Evolutionary conservation across 495 filamentous ascomycete species (phyloP).

Genomic region (Aspergillus kassunensis): DNA sequence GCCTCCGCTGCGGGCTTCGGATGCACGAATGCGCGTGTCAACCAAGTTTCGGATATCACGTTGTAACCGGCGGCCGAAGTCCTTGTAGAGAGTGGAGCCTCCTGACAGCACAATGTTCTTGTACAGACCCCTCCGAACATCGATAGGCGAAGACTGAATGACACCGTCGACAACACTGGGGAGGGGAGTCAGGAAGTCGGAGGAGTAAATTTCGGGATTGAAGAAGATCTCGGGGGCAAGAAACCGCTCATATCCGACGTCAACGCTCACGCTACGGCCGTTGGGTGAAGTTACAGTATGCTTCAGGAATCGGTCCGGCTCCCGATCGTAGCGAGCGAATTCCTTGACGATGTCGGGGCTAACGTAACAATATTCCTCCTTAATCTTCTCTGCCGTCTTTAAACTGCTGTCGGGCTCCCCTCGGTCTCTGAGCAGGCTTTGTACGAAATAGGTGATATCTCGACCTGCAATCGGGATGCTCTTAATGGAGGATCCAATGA

Average conservation of each 20-base stretch:
- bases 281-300: conserved; percentile 85
- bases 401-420: conserved; percentile 94
- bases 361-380: conserved; percentile 97
- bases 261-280: conserved; percentile 76
- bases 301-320: conserved; percentile 84
- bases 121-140: conserved; percentile 93
- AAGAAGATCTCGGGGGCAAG: conserved; percentile 98
- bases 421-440: conserved; percentile 90
- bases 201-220: conserved; percentile 98
- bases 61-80: conserved; percentile 92
- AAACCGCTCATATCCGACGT: conserved; percentile 97
- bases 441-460: conserved; percentile 97
- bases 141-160: conserved; percentile 95
- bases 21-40: conserved; percentile 84
- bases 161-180: conserved; percentile 92
- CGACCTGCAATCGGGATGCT: conserved; percentile 95
- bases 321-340: conserved; percentile 85
- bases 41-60: conserved; percentile 94
- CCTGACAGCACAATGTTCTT: conserved; percentile 99
- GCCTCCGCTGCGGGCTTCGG: conserved; percentile 84
- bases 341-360: conserved; percentile 98
- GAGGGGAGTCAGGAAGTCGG: conserved; percentile 93
- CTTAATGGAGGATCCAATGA: conserved; percentile 98
- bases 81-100: conserved; percentile 94
- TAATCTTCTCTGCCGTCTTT: conserved; percentile 96